Base-by-base conservation (phyloP, 148 eudicot species). In the Rhododendron simsii region DNA sequence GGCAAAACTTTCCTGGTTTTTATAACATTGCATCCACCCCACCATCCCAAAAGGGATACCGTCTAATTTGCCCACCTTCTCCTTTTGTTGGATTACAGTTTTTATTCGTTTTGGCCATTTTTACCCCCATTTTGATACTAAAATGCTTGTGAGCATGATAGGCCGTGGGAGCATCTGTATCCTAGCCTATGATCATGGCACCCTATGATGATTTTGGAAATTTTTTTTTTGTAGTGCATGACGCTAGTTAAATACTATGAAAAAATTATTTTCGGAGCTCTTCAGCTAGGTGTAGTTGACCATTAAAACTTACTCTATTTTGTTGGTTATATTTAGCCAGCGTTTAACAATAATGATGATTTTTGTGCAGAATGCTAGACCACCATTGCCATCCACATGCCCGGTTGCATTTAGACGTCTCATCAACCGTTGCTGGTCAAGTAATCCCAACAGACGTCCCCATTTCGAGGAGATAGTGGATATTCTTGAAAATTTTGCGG, bases 341-440 rank as follows among this genome's bases (percentile, higher is more conserved):
- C 13, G 20, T 71, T 30, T 71, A 14, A 71, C 41, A 33, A 10
- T 21, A 12, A 75, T 18, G 81, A 30, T 53, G 47, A 16, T 30
- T 85, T 53, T 73, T 88, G 1, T 88, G 90, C 94, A 96, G 99
- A 96, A 96, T 81, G 98, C 96, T 81, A 94, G 99, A 87, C 99
- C 99, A 51, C 98, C 99, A 80, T 77, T 96, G 90, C 99, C 98
- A 0, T 76, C 90, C 15, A 87, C 94, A 79, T 96, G 99, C 87
- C 99, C 99, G 0, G 41, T 80, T 41, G 94, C 92, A 81, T 81
- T 96, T 76, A 91, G 93, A 74, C 89, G 80, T 51, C 94, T 95
- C 84, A 95, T 95, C 77, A 93, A 83, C 71, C 93, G 92, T 73
- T 95, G 99, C 81, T 97, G 99, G 99, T 91, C 99, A 13, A 90